A percentile compares a stretch with the other conserved stretches of the same genome.
These are phyloP conservation scores for Colletotrichum chlorophyti DNA, from an alignment of 2,329 filamentous ascomycete species.

Conservation along the genomic window DNA sequence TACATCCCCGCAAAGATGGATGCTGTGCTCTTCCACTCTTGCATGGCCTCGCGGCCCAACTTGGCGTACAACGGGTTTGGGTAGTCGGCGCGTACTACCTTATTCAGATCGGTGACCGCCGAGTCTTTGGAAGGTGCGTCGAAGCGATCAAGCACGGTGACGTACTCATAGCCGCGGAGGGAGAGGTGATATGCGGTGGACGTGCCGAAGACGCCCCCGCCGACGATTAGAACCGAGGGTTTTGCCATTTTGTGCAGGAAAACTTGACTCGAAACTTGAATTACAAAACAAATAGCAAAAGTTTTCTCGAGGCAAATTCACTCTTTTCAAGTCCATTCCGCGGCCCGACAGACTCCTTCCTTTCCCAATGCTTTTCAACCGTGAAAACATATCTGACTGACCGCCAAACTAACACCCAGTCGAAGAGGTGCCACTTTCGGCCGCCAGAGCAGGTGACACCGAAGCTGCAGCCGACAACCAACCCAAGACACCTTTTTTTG, in stretches of 20 bases:
- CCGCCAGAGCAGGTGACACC: no score
- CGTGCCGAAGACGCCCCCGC: slow-evolving; percentile 41
- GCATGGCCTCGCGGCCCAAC: slow-evolving; percentile 37
- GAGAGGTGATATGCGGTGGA: slow-evolving; percentile 41
- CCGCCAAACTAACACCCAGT: no score
- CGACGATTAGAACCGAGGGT: slow-evolving; percentile 38
- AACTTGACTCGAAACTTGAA: not conserved
- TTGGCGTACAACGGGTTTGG: slow-evolving; percentile 37
- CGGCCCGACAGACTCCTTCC: no score
- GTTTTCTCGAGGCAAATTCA: no score
- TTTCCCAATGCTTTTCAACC: no score
- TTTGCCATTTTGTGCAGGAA: slow-evolving; percentile 6
- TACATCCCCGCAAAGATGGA: slow-evolving; percentile 36
- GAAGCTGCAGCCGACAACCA: no score
- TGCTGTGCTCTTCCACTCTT: slow-evolving; percentile 36
- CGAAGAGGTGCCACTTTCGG: no score
- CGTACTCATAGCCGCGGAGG: slow-evolving; percentile 26
- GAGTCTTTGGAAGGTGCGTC: slow-evolving; percentile 33
- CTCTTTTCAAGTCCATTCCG: no score
- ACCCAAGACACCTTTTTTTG: not conserved
- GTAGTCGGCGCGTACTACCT: slow-evolving; percentile 45
- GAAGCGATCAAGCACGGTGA: slow-evolving; percentile 36
- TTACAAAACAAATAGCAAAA: no score
- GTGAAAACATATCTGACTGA: no score
- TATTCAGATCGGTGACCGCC: slow-evolving; percentile 41